These are phyloP conservation scores for Boletus tylopilopsis DNA, from an alignment of 768 basidiomycete species.

Conservation along the genomic window DNA sequence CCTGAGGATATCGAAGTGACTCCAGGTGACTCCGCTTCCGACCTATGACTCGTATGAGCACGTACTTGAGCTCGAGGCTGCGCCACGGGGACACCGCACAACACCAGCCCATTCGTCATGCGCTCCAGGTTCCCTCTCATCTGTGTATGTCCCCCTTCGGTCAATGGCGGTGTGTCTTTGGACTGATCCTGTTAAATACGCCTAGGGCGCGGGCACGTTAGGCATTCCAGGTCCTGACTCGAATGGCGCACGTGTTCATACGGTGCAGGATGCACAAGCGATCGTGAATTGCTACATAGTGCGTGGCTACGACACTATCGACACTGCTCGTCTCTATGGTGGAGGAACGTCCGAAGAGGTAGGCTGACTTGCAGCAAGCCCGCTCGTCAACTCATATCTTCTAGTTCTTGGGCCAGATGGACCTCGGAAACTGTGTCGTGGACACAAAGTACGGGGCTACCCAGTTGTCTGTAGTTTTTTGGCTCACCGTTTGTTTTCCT, in stretches of 20 bases:
- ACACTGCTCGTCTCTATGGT: conserved; percentile 23
- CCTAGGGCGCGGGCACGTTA: conserved; percentile 21
- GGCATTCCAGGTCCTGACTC: conserved; percentile 15
- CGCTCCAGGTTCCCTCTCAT: conserved; percentile 8
- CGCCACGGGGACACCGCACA: too few relatives aligned
- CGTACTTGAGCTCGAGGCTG: too few relatives aligned
- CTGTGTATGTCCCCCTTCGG: conserved; percentile 5
- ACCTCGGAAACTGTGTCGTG: conserved; percentile 9
- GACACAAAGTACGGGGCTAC: conserved; percentile 21
- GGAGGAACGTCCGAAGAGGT: conserved; percentile 25
- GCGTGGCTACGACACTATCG: conserved; percentile 18
- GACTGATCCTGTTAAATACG: neutral
- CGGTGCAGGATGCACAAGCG: conserved; percentile 11
- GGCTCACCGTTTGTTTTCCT: neutral
- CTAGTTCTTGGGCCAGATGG: conserved; percentile 16
- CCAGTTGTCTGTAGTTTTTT: neutral
- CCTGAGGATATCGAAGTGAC: too few relatives aligned
- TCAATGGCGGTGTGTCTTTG: neutral
- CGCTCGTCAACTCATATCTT: neutral
- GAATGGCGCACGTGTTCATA: conserved; percentile 21
- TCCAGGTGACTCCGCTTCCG: too few relatives aligned
- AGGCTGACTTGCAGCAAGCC: neutral
- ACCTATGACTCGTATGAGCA: too few relatives aligned
- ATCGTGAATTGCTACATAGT: conserved; percentile 11
- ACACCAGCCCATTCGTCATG: neutral